Base-by-base conservation (phyloP, 768 basidiomycete genomes). In the Phylloporus sp. region DNA sequence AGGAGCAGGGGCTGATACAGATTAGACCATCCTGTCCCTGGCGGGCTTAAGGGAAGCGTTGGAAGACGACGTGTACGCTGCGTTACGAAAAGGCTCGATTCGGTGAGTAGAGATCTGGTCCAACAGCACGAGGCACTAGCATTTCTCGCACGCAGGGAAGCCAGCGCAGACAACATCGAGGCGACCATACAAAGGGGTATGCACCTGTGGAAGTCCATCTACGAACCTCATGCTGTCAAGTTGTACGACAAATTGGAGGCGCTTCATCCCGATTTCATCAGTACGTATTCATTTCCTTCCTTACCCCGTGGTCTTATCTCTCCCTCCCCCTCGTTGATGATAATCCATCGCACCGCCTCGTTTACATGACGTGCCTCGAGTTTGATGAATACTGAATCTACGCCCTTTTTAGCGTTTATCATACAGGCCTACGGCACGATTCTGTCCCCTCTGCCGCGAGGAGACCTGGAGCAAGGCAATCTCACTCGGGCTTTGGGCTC, bases 251-350 rank as follows among this genome's bases (percentile, higher is more conserved):
- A 92, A 72, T 76, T 95, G 53, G 83, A 77, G 63, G 77, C 79
- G 46, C 89, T 90, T 72, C 92, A 95, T 68, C 92, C 92, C 50
- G 92, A 95, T 75, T 89, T 95, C 72, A 90, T 92, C 67, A 75
- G 89, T 91, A 68, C 72, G 88, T 81, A 60, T 50, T 57, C 55
- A 55, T 57, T 60, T 50, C 50, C 46, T 46, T 49, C 59, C 37
- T 48, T 58, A 58, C 65, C 64, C 63, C 64, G 60, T 68, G 62
- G 60, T 42, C 61, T 66, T 66, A 66, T 68, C 63, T 62, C 34
- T 37, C 28, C 48, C 41, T 47, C 39, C 42, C 39, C 48, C 41
- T 48, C 39, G 36, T 42, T 55, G 60, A 51, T 66, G 60, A 54
- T 55, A 58, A 64, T 59, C 55, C 42, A 55, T 54, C 47, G 50